Percentiles rank a stretch among this genome's conserved stretches.
Evolutionary conservation across 2,329 filamentous ascomycete genomes (phyloP).

Genomic region (Aplosporella prunicola): DNA sequence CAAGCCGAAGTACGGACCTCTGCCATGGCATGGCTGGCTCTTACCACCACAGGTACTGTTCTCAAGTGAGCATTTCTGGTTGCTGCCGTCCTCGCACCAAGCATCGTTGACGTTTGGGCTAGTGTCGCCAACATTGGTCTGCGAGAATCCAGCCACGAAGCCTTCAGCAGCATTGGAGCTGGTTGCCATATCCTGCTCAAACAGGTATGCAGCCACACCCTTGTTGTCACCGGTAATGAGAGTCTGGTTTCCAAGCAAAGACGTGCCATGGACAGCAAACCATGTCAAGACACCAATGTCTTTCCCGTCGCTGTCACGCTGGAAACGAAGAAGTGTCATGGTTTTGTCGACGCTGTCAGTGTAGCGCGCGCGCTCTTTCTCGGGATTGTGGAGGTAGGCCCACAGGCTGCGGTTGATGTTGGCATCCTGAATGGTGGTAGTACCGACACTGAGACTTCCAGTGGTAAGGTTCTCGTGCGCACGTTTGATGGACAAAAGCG

Average conservation of each 20-base stretch:
- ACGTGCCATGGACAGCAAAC: slow-evolving; percentile 89
- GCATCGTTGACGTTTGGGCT: slow-evolving; percentile 81
- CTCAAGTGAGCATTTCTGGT: slow-evolving; percentile 58
- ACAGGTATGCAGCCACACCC: slow-evolving; percentile 76
- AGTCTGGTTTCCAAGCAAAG: slow-evolving; percentile 84
- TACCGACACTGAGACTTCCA: slow-evolving; percentile 64
- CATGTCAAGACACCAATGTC: slow-evolving; percentile 76
- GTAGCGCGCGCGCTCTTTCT: slow-evolving; percentile 63
- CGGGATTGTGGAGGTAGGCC: slow-evolving; percentile 79
- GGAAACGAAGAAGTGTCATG: slow-evolving; percentile 71
- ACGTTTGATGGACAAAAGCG: slow-evolving; percentile 67
- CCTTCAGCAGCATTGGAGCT: slow-evolving; percentile 45
- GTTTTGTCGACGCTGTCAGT: slow-evolving; percentile 60
- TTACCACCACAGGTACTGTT: slow-evolving; percentile 77
- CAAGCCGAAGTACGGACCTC: slow-evolving; percentile 58
- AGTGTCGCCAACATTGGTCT: slow-evolving; percentile 84
- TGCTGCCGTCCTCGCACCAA: slow-evolving; percentile 76
- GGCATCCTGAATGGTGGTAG: slow-evolving; percentile 59
- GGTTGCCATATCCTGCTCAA: slow-evolving; percentile 59
- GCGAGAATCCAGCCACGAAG: slow-evolving; percentile 87
- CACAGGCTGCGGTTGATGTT: slow-evolving; percentile 86
- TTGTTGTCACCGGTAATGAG: slow-evolving; percentile 93
- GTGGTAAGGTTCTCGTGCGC: slow-evolving; percentile 63
- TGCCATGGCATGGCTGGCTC: slow-evolving; percentile 62
- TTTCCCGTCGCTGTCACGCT: slow-evolving; percentile 62